A percentile compares a stretch with the other conserved stretches of the same genome.
These are phyloP conservation scores for Cynara cardunculus DNA, from an alignment of 129 eudicot genomes.

Conservation along the genomic window DNA sequence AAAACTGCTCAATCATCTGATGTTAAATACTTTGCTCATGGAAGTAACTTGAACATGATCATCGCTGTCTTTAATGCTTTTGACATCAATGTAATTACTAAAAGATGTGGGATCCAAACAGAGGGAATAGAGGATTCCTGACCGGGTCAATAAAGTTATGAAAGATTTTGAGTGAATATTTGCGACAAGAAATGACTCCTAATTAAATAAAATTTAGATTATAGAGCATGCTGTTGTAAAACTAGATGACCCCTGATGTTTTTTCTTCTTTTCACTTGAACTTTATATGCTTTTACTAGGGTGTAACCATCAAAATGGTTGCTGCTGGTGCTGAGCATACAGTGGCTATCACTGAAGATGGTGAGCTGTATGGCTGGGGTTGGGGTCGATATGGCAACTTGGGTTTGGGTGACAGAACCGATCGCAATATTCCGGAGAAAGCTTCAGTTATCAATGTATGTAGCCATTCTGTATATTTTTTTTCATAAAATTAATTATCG, in stretches of 20 bases:
- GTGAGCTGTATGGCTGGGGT: constrained; percentile 97
- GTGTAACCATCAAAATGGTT: constrained; percentile 86
- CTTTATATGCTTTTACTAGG: constrained; percentile 43
- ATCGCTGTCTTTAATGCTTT: not conserved
- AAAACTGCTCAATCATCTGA: not conserved
- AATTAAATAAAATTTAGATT: not conserved
- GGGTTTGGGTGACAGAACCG: constrained; percentile 96
- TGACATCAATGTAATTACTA: not conserved
- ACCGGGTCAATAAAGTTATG: too few species aligned
- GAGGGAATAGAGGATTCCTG: too few species aligned
- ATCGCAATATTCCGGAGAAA: constrained; percentile 80
- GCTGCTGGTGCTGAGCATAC: constrained; percentile 99
- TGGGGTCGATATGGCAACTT: constrained; percentile 99
- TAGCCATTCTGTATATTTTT: not conserved
- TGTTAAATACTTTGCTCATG: not conserved
- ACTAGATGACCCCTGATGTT: not conserved
- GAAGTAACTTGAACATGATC: not conserved
- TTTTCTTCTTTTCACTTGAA: not conserved
- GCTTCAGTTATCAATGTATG: constrained; percentile 62
- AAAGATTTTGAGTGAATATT: too few species aligned
- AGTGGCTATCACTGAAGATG: constrained; percentile 94
- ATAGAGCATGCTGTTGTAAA: not conserved
- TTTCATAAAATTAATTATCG: not conserved
- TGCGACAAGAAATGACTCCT: too few species aligned
- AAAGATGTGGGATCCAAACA: too few species aligned